Percentiles rank a stretch among this genome's conserved stretches.
Evolutionary conservation across 345 rosid genomes (phyloP).

Genomic region (Acer negundo): DNA sequence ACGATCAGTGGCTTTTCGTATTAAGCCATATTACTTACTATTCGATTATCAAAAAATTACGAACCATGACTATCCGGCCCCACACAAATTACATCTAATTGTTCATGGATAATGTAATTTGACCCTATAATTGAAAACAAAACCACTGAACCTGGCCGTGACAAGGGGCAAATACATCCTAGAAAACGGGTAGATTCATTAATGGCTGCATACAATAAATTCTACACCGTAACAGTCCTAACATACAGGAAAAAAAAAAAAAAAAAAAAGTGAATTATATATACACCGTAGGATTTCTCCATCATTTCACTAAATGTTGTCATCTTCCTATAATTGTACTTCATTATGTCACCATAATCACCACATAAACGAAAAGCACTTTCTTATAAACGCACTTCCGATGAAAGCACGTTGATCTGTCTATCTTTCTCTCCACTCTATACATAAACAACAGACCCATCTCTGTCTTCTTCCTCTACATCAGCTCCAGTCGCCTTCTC

Average conservation of each 20-base stretch:
- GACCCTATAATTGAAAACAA: not conserved
- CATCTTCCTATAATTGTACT: slow-evolving; percentile 7
- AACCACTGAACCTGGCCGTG: not conserved
- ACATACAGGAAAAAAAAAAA: too few relatives aligned
- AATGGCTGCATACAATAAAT: not conserved
- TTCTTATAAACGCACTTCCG: too few relatives aligned
- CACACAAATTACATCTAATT: not conserved
- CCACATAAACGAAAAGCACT: not conserved
- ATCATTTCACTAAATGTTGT: slow-evolving; percentile 28
- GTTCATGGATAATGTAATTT: not conserved
- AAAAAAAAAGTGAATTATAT: not conserved
- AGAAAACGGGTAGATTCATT: not conserved
- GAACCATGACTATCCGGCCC: not conserved
- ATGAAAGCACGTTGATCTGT: too few relatives aligned
- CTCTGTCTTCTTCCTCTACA: not conserved
- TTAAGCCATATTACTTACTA: too few relatives aligned
- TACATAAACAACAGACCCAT: slow-evolving; percentile 9
- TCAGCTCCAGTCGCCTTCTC: slow-evolving; percentile 9
- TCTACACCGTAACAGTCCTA: too few relatives aligned
- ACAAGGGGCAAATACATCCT: not conserved
- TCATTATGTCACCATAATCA: slow-evolving; percentile 1
- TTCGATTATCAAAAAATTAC: too few relatives aligned
- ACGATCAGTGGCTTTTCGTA: too few relatives aligned
- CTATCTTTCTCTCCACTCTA: not conserved
- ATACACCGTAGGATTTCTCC: slow-evolving; percentile 17